Percentiles rank a stretch among this genome's conserved stretches.
Conservation (phyloP, 148 eudicot species). For the Agrostemma githago region DNA sequence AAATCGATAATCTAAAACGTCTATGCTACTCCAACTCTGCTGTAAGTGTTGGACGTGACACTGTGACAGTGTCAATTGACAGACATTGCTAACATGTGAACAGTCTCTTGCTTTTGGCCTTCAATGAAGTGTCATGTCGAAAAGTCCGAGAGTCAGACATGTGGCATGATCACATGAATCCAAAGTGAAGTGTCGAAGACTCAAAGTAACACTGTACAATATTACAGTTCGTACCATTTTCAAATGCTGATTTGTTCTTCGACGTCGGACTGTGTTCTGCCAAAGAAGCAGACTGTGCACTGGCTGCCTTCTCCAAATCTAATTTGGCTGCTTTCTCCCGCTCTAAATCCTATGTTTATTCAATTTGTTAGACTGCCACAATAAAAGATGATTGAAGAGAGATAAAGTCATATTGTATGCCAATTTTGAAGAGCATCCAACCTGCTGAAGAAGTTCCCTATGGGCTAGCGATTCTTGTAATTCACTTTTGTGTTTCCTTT, state of each 20-base stretch:
- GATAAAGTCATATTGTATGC: conserved; percentile 11
- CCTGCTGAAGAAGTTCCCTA: conserved; percentile 87
- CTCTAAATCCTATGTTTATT: conserved; percentile 58
- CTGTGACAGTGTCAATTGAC: not conserved
- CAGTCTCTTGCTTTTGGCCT: not conserved
- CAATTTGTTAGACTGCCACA: not conserved
- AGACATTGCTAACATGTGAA: not conserved
- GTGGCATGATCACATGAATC: not conserved
- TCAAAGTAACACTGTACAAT: not conserved
- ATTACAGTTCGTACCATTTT: conserved; percentile 51
- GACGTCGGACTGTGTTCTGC: conserved; percentile 51
- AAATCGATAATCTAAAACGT: not conserved
- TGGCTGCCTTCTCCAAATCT: conserved; percentile 74
- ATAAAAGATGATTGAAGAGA: not conserved
- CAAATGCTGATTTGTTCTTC: conserved; percentile 53
- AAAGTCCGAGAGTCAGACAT: not conserved
- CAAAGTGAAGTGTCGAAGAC: not conserved
- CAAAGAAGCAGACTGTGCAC: conserved; percentile 42
- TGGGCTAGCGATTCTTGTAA: conserved; percentile 70
- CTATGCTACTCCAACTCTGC: not conserved
- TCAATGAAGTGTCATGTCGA: not conserved
- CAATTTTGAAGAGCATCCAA: conserved; percentile 22
- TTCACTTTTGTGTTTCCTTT: conserved; percentile 81
- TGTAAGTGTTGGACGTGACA: not conserved
- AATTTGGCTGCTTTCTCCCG: conserved; percentile 73